Conservation (phyloP, 2,329 filamentous ascomycete species). For the Xylariaceae sp. region DNA sequence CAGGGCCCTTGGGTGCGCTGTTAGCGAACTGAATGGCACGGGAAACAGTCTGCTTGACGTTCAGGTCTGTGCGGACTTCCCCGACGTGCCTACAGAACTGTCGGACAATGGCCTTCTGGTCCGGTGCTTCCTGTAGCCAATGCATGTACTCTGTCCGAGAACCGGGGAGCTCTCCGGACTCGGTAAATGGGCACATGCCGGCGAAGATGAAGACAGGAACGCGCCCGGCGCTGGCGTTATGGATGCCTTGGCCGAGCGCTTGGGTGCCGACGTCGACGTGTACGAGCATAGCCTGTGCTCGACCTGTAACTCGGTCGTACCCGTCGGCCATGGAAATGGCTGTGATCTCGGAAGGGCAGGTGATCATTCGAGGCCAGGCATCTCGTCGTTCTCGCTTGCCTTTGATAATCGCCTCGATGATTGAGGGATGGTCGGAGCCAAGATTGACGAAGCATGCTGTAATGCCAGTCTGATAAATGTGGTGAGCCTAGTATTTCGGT, state of each 20-base stretch:
- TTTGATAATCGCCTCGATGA: constrained; percentile 72
- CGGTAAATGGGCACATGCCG: constrained; percentile 69
- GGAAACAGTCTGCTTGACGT: constrained; percentile 74
- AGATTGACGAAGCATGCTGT: constrained; percentile 59
- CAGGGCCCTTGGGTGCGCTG: constrained; percentile 66
- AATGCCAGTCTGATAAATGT: constrained; percentile 41
- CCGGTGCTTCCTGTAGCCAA: constrained; percentile 75
- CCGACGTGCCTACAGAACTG: constrained; percentile 72
- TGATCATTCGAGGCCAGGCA: constrained; percentile 65
- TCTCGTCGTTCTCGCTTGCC: constrained; percentile 64
- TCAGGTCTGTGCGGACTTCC: constrained; percentile 69
- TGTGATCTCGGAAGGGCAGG: constrained; percentile 64
- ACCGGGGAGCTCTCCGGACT: constrained; percentile 69
- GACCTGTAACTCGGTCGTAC: constrained; percentile 64
- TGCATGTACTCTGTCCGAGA: constrained; percentile 74
- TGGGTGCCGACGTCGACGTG: constrained; percentile 79
- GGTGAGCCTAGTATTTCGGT: no score
- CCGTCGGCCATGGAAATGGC: constrained; percentile 76
- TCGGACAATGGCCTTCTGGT: constrained; percentile 69
- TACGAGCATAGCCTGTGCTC: constrained; percentile 69
- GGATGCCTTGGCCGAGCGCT: constrained; percentile 68
- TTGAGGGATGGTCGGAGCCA: constrained; percentile 63
- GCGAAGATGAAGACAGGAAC: constrained; percentile 72
- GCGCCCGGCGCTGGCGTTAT: constrained; percentile 69
- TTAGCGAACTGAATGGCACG: constrained; percentile 69